Conservation (phyloP, 2,329 filamentous ascomycete species). For the Teratosphaeria viscida region DNA sequence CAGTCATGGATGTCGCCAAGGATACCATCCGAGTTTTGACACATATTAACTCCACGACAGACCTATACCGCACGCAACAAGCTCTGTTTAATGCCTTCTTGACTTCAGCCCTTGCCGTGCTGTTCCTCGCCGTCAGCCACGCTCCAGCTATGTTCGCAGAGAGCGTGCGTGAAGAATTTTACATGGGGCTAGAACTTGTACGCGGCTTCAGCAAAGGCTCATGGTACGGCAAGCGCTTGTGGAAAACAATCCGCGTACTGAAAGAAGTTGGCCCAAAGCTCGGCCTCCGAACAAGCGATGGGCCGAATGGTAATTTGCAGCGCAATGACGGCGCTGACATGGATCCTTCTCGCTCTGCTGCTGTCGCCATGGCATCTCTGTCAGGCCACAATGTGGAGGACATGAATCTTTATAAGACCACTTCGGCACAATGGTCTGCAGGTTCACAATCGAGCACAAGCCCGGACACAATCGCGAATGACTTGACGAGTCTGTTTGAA, state of each 20-base stretch:
- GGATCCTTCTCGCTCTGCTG: constrained; percentile 51
- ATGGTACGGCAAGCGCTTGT: constrained; percentile 61
- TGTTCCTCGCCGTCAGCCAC: constrained; percentile 68
- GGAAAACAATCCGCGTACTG: constrained; percentile 60
- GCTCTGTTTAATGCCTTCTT: constrained; percentile 75
- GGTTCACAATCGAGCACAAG: constrained; percentile 36
- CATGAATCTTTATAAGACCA: constrained; percentile 36
- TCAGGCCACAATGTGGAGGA: constrained; percentile 53
- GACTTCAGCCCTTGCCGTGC: constrained; percentile 60
- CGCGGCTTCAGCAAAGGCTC: constrained; percentile 61
- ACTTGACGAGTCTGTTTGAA: constrained; percentile 54
- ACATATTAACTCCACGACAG: constrained; percentile 59
- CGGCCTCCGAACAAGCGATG: constrained; percentile 39
- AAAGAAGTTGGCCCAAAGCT: constrained; percentile 63
- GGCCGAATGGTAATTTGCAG: background rate
- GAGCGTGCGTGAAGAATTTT: constrained; percentile 63
- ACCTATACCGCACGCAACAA: constrained; percentile 61
- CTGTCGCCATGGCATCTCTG: constrained; percentile 55
- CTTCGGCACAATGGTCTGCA: constrained; percentile 11
- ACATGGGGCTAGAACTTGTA: constrained; percentile 64
- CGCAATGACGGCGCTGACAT: constrained; percentile 25
- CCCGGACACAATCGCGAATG: constrained; percentile 52
- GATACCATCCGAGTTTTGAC: constrained; percentile 64
- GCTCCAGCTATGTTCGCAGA: constrained; percentile 61
- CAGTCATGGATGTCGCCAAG: constrained; percentile 62